phyloP scores from a whole-genome alignment of 768 basidiomycete genomes.

The Hydnomerulius pinastri region DNA sequence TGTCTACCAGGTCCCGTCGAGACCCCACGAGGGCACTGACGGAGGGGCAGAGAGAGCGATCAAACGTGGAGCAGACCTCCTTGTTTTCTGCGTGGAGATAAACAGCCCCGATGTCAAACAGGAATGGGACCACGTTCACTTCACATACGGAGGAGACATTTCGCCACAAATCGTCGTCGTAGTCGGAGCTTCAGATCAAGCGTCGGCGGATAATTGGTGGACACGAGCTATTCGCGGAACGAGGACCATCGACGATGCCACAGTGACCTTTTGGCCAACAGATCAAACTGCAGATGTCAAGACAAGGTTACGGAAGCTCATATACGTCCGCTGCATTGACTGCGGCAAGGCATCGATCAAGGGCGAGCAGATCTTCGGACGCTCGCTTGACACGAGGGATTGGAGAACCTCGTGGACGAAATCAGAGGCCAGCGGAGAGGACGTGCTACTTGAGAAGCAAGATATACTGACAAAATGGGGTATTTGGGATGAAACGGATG shows the following conservation, averaged over 20 bases:
- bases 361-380: slow-evolving; percentile 16
- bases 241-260: slow-evolving; percentile 4
- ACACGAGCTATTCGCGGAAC: neutral
- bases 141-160: slow-evolving; percentile 28
- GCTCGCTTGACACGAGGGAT: slow-evolving; percentile 14
- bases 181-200: slow-evolving; percentile 14
- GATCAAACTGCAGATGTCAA: neutral
- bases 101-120: slow-evolving; percentile 12
- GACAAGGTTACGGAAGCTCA: slow-evolving; percentile 13
- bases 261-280: slow-evolving; percentile 11
- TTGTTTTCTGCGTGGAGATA: slow-evolving; percentile 24
- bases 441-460: slow-evolving; percentile 1
- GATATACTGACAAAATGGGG: slow-evolving; percentile 21
- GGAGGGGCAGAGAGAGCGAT: slow-evolving; percentile 9
- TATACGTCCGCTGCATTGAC: slow-evolving; percentile 24
- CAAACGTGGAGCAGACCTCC: slow-evolving; percentile 27
- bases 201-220: slow-evolving; percentile 27
- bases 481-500: slow-evolving; percentile 21
- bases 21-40: no score
- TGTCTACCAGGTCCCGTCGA: slow-evolving; percentile 25
- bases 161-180: slow-evolving; percentile 27
- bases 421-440: slow-evolving; percentile 5
- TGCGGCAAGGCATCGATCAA: slow-evolving; percentile 9
- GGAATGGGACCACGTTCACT: slow-evolving; percentile 29
- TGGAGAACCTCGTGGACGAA: slow-evolving; percentile 12